Percentiles rank a stretch among this genome's conserved stretches.
These are phyloP conservation scores for Miscanthus lutarioriparius DNA, from an alignment of 176 grass and related monocot species.

Conservation along the genomic window DNA sequence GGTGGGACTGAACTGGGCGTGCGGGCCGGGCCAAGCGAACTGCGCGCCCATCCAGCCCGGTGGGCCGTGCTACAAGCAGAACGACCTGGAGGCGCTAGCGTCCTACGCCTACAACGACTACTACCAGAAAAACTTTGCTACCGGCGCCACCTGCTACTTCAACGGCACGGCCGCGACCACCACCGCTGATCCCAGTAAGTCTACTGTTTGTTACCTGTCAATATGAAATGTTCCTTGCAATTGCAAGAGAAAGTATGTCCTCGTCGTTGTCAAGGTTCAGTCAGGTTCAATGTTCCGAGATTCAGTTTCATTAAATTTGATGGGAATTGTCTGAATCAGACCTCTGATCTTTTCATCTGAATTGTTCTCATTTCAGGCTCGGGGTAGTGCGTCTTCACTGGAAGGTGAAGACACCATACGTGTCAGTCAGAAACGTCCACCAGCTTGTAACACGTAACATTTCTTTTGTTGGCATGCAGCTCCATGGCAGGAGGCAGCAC, in stretches of 20 bases:
- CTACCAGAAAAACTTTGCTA: conserved; percentile 48
- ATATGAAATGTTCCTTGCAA: background rate
- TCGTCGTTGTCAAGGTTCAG: background rate
- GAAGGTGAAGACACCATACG: conserved; percentile 49
- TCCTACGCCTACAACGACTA: conserved; percentile 98
- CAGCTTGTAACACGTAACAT: background rate
- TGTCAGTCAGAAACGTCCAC: background rate
- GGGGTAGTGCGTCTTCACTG: conserved; percentile 72
- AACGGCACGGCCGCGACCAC: conserved; percentile 53
- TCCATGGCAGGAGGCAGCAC: conserved; percentile 41
- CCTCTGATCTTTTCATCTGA: conserved; percentile 7
- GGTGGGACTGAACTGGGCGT: conserved; percentile 69
- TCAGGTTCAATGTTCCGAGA: background rate
- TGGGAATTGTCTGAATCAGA: background rate
- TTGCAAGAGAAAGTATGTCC: background rate
- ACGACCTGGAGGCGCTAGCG: conserved; percentile 65
- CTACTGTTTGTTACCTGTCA: background rate
- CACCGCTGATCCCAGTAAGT: conserved; percentile 66
- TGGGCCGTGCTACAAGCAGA: conserved; percentile 62
- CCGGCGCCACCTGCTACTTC: conserved; percentile 65
- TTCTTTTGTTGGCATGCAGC: conserved; percentile 6
- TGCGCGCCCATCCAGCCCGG: conserved; percentile 73
- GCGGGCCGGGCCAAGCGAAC: conserved; percentile 67
- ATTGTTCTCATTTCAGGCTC: conserved; percentile 54
- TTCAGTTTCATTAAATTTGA: background rate